phyloP scores from a whole-genome alignment of 2,329 filamentous ascomycete genomes.

The Mycosphaerella sp. region DNA sequence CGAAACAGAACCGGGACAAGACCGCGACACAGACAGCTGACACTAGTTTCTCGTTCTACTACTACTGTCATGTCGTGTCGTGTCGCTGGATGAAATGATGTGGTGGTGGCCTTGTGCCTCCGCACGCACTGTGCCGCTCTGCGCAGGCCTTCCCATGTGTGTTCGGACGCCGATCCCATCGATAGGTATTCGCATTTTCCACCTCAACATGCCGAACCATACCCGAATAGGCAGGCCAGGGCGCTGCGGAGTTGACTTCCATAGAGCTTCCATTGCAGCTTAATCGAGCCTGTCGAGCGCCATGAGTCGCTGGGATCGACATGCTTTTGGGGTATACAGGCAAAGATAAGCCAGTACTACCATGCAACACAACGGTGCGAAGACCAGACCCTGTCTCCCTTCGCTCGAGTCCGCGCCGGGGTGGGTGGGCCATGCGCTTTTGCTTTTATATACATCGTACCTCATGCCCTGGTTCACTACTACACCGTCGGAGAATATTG shows the following conservation, averaged over 20 bases:
- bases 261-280: constrained; percentile 9
- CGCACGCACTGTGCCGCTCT: no score
- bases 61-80: background rate
- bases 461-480: background rate
- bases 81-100: background rate
- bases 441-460: background rate
- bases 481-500: background rate
- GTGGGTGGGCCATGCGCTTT: no score
- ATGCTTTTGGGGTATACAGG: constrained; percentile 2
- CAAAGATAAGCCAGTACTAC: constrained; percentile 11
- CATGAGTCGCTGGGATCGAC: constrained; percentile 1
- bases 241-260: constrained; percentile 4
- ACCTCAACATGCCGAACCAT: constrained; percentile 3
- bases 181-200: background rate
- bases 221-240: constrained; percentile 9
- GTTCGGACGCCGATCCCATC: constrained; percentile 7
- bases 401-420: background rate
- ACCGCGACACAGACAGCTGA: no score
- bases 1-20: no score
- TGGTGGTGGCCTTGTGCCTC: no score
- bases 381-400: background rate
- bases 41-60: no score
- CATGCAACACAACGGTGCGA: constrained; percentile 11
- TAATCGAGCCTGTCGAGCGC: background rate
- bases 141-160: no score